Base-by-base conservation (phyloP, 345 rosid genomes). In the Salix caprea region DNA sequence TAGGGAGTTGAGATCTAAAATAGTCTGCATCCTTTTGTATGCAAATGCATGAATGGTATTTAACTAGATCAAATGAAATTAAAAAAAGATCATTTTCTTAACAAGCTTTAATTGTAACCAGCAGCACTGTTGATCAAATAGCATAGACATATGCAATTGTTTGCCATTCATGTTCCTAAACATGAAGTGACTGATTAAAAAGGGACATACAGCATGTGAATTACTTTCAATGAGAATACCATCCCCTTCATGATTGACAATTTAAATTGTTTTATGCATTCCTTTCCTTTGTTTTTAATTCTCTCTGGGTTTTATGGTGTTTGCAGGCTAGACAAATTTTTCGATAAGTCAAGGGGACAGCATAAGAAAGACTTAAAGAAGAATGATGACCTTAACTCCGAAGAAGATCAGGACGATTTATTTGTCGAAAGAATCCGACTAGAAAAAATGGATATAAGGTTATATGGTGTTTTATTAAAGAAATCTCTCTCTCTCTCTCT, bases 371-470 rank as follows among this genome's bases (percentile, higher is more conserved):
- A 89, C 79, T 87, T 90, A 73, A 89, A 91, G 83, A 90, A 95
- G 82, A 83, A 88, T 82, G 97, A 89, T 79, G 96, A 90, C 60
- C 82, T 80, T 78, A 79, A 30, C 70, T 70, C 78, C 69, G 93
- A 91, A 44, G 79, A 78, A 75, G 90, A 86, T 58, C 81, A 79
- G 34, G 87, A 89, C 5, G 89, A 90, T 70, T 34, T 93, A 19
- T 78, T 11, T 76, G 96, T 95, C 58, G 97, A 93, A 76, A 90
- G 99, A 24, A 88, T 90, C 64, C 94, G 96, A 70, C 89, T 95
- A 67, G 97, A 95, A 76, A 95, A 90, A 73, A 84, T 92, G 90
- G 87, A 86, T 72, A 70, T 93, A 72, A 93, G 97, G 99, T 92
- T 77, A 65, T 75, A 26, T 15, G 39, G 50, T 34, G 28, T 67